Evolutionary conservation across 2,329 filamentous ascomycete species (phyloP).

Genomic region (Rhynchosporium secalis): DNA sequence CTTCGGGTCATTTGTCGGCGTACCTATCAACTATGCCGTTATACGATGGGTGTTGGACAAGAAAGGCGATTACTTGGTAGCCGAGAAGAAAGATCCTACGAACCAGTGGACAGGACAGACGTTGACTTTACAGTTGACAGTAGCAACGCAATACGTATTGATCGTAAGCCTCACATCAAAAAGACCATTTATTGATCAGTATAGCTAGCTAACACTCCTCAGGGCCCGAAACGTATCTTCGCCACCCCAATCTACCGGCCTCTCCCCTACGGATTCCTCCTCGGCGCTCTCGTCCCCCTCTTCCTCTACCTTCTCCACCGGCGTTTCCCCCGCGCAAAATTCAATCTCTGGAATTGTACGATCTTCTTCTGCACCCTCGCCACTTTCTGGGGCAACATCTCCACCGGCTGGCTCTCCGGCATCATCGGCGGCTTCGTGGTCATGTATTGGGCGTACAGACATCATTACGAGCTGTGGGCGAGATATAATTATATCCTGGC

Average conservation of each 20-base stretch:
- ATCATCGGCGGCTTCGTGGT: slow-evolving; percentile 61
- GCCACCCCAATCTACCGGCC: slow-evolving; percentile 48
- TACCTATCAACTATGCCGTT: slow-evolving; percentile 62
- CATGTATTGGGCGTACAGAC: slow-evolving; percentile 59
- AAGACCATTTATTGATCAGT: not conserved
- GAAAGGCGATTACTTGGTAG: slow-evolving; percentile 56
- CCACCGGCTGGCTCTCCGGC: slow-evolving; percentile 56
- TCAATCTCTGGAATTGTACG: slow-evolving; percentile 60
- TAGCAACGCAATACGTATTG: slow-evolving; percentile 60
- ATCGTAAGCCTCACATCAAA: slow-evolving; percentile 42
- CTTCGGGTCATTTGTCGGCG: slow-evolving; percentile 57
- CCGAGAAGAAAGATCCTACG: slow-evolving; percentile 51
- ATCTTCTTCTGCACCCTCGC: slow-evolving; percentile 60
- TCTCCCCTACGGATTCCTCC: slow-evolving; percentile 55
- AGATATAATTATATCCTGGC: slow-evolving; percentile 62
- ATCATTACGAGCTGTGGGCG: slow-evolving; percentile 57
- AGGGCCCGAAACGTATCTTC: slow-evolving; percentile 52
- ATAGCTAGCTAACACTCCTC: not conserved
- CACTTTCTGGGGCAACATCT: slow-evolving; percentile 61
- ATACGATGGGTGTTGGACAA: slow-evolving; percentile 59
- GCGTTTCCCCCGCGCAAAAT: slow-evolving; percentile 50
- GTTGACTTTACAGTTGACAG: slow-evolving; percentile 52
- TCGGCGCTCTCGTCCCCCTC: slow-evolving; percentile 48
- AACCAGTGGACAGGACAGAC: slow-evolving; percentile 62
- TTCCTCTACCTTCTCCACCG: slow-evolving; percentile 53